Conservation (phyloP, 768 basidiomycete genomes). For the Sarcodon sp. region DNA sequence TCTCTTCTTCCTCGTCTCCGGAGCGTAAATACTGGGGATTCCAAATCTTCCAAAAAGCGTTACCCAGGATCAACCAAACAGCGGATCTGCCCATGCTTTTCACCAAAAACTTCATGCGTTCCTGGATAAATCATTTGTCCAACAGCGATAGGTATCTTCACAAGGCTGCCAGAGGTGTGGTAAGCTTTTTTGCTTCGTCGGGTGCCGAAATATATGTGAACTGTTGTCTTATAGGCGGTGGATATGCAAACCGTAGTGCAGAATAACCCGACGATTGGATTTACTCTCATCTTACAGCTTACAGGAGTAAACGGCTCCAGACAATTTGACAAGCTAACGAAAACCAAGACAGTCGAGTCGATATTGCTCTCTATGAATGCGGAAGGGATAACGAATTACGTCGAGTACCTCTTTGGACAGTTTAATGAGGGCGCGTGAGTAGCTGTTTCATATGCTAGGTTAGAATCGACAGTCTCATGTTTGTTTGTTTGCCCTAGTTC, state of each 20-base stretch:
- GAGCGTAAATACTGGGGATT: slow-evolving; percentile 97
- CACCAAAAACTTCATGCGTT: slow-evolving; percentile 90
- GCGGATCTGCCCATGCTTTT: slow-evolving; percentile 77
- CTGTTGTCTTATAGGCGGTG: slow-evolving; percentile 35
- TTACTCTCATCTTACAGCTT: slow-evolving; percentile 74
- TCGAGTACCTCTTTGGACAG: slow-evolving; percentile 55
- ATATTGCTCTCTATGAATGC: slow-evolving; percentile 64
- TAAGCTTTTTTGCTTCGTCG: slow-evolving; percentile 19
- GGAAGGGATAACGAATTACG: slow-evolving; percentile 67
- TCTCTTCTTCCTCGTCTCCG: slow-evolving; percentile 69
- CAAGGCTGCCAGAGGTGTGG: slow-evolving; percentile 78
- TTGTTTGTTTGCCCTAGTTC: slow-evolving; percentile 18
- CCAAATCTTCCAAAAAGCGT: slow-evolving; percentile 72
- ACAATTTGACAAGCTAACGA: slow-evolving; percentile 87
- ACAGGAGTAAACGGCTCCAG: slow-evolving; percentile 73
- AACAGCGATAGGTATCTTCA: slow-evolving; percentile 81
- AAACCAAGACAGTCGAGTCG: slow-evolving; percentile 84
- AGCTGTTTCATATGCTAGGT: slow-evolving; percentile 5
- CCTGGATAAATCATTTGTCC: slow-evolving; percentile 93
- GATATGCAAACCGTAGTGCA: slow-evolving; percentile 68
- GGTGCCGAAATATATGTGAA: neutral
- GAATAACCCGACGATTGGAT: slow-evolving; percentile 66
- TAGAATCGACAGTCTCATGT: neutral
- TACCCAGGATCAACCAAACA: slow-evolving; percentile 44
- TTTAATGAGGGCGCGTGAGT: slow-evolving; percentile 28